phyloP scores from a whole-genome alignment of 352 stramenopile genomes.

The Pythium plurisporium region DNA sequence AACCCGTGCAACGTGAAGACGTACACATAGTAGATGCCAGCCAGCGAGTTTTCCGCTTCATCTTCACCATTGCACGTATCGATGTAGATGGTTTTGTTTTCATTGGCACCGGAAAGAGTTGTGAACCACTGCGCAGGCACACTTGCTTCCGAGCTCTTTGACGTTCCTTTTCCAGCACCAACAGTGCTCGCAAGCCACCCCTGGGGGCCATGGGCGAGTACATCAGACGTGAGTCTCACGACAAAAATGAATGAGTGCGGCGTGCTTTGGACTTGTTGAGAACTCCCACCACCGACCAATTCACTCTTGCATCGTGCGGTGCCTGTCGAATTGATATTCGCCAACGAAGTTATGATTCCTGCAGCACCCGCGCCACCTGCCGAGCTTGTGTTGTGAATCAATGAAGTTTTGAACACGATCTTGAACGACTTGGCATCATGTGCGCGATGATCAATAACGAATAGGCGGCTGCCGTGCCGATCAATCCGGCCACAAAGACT shows the following conservation, averaged over 20 bases:
- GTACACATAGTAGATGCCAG: constrained; percentile 31
- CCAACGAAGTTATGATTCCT: constrained; percentile 15
- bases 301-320: constrained; percentile 22
- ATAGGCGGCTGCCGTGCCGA: constrained; percentile 33
- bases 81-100: constrained; percentile 38
- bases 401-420: constrained; percentile 35
- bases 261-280: neutral
- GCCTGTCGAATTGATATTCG: constrained; percentile 5
- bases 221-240: constrained; percentile 16
- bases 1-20: constrained; percentile 35
- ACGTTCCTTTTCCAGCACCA: neutral
- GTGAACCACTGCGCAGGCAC: constrained; percentile 53
- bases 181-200: neutral
- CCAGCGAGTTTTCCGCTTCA: neutral
- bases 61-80: neutral
- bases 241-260: constrained; percentile 49
- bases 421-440: constrained; percentile 21
- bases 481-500: constrained; percentile 35
- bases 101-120: constrained; percentile 29
- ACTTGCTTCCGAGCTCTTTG: constrained; percentile 7
- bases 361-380: constrained; percentile 30
- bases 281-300: neutral
- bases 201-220: constrained; percentile 9
- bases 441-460: constrained; percentile 29
- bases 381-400: constrained; percentile 37